Evolutionary conservation across 1,284 basidiomycete species (phyloP), one percentile per base, ranked within the genome.

Genomic region (Gastroboletus turbinatus): DNA sequence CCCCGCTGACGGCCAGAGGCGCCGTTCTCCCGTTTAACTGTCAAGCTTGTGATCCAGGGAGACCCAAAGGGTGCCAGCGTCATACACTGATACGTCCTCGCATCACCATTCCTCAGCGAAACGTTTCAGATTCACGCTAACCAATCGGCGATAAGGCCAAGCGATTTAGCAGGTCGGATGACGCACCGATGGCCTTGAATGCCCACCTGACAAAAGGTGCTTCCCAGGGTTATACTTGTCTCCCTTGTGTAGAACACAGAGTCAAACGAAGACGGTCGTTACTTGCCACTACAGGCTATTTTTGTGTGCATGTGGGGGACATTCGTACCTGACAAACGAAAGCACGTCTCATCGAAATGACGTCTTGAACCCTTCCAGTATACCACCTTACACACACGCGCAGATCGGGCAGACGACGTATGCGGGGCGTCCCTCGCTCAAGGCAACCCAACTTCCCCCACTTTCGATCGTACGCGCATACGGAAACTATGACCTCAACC

Each of bases 401-500:
- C 16, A 46, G 60, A 59, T 59, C 55, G 14, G 48, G 43, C 21
- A 14, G 30, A 33, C 35, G 30, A 33, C 44, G 27, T 60, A 39
- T 56, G 35, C 42, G 46, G 48, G 47, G 48, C 23, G 35, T 44
- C n/a, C 27, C 40, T 50, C 21, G 19, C 7, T 39, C 47, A 25
- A 51, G 10, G 49, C 17, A 7, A 53, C 29, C 42, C 25, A 38
- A 29, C 33, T 40, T 59, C 11, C 38, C 45, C 46, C 35, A 32
- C n/a, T 44, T 23, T 45, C 14, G 56, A 64, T 62, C 56, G 44
- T 32, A 21, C 16, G 47, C 36, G 25, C 42, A 49, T 45, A 51
- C 58, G 38, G 42, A 35, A 52, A 39, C 30, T n/a, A 48, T 63
- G 60, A 51, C 63, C 29, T 61, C 50, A 53, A 19, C 25, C 42